A percentile compares a stretch with the other conserved stretches of the same genome.
These are phyloP conservation scores for Pisolithus sp. DNA, from an alignment of 768 basidiomycete species.

Conservation along the genomic window DNA sequence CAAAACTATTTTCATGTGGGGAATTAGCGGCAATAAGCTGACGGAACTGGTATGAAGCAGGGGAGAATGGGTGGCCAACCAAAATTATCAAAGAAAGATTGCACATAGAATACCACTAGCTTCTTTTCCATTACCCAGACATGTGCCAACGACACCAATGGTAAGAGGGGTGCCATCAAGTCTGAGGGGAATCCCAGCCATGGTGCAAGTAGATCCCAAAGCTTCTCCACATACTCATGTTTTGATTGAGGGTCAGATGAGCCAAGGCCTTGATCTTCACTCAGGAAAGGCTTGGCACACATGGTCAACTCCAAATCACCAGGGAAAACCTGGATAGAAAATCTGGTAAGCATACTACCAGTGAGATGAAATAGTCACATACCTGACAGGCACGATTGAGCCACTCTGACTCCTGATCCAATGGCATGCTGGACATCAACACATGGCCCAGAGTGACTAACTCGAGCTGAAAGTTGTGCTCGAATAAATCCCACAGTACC, in stretches of 20 bases:
- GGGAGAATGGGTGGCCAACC: slow-evolving; percentile 1
- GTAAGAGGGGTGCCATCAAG: not conserved
- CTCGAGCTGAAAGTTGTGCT: slow-evolving; percentile 15
- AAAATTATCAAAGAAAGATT: slow-evolving; percentile 4
- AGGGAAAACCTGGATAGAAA: not conserved
- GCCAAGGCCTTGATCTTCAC: not conserved
- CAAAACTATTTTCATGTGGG: too few species aligned
- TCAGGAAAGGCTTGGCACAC: not conserved
- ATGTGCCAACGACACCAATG: not conserved
- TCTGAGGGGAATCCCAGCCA: not conserved
- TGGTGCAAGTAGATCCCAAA: not conserved
- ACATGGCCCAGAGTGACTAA: slow-evolving; percentile 9
- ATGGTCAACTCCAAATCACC: not conserved
- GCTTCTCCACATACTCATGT: not conserved
- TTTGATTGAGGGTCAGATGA: not conserved
- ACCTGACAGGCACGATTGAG: not conserved
- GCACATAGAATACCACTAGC: not conserved
- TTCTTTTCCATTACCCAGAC: not conserved
- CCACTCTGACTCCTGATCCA: not conserved
- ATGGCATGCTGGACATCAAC: not conserved
- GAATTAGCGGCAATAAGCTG: too few species aligned
- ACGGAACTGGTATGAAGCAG: not conserved
- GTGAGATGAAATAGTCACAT: not conserved
- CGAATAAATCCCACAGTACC: slow-evolving; percentile 14
- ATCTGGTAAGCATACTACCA: too few species aligned